A percentile compares a stretch with the other conserved stretches of the same genome.
phyloP scores from a whole-genome alignment of 176 grass and related monocot species.

The Dendrocalamus sinicus region DNA sequence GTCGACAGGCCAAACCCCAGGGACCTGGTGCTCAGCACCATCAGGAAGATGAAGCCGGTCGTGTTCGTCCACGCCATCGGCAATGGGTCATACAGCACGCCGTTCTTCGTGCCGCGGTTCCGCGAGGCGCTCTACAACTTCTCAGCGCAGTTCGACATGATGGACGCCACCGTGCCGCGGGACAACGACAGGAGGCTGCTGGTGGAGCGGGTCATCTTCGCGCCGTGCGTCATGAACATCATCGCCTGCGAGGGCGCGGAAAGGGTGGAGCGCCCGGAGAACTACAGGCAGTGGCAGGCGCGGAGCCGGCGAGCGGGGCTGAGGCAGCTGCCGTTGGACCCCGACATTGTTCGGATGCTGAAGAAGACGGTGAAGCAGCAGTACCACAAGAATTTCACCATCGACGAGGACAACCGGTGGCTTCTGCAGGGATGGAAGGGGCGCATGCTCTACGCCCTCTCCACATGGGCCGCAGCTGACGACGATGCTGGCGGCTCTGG shows the following conservation, averaged over 20 bases:
- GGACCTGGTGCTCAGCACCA: conserved; percentile 49
- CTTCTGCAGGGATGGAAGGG: no score
- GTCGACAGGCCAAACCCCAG: conserved; percentile 46
- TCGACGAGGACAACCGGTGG: no score
- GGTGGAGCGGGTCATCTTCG: conserved; percentile 46
- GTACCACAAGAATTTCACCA: no score
- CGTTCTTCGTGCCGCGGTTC: no score
- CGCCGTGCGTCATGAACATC: conserved; percentile 43
- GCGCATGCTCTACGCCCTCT: no score
- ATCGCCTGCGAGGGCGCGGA: conserved; percentile 57
- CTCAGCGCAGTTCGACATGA: no score
- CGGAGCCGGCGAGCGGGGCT: conserved; percentile 49
- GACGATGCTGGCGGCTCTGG: background rate
- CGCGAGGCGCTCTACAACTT: no score
- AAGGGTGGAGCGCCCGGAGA: conserved; percentile 51
- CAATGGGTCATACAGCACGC: conserved; percentile 42
- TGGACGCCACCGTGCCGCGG: no score
- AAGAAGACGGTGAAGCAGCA: no score
- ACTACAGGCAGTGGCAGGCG: conserved; percentile 60
- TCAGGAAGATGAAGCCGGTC: conserved; percentile 45
- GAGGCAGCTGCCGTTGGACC: conserved; percentile 51
- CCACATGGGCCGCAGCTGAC: no score
- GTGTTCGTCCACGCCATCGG: conserved; percentile 45
- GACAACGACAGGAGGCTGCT: conserved; percentile 10
- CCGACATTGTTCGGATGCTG: background rate